Evolutionary conservation across 2,329 filamentous ascomycete genomes (phyloP), one percentile per base, ranked within the genome.

Genomic region (Fusarium buharicum): DNA sequence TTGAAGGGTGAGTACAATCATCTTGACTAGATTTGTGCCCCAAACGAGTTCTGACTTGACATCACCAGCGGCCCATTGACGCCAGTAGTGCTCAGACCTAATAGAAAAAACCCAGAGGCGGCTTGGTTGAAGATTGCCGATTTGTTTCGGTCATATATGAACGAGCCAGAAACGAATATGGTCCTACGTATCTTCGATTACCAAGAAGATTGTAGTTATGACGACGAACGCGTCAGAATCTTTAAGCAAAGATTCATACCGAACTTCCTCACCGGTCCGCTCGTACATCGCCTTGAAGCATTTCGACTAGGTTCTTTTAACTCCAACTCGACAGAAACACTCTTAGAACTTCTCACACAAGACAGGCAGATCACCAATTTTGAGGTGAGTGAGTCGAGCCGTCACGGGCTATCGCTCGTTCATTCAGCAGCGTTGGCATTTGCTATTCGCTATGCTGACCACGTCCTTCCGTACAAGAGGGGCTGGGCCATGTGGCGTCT

Each of bases 391-490:
- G 18, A 50, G 0, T 73, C 72, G 6, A 72, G 17, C 0, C 27
- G 22, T 1, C 55, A 64, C 1, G 47, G 53, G 0, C 0, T 71
- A 2, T 74, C 71, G 0, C 46, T 74, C 0, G 10, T 73, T 3
- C 72, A 74, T 13, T 73, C 72, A 0, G 47, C 18, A 1, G 71
- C 69, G 1, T 11, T 73, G 11, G 57, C 56, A 0, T 10, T 72
- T 7, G 31, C 69, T 1, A 66, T 63, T 2, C 56, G 66, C 1
- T 66, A 59, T 27, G 54, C 70, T 0, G 62, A 72, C 7, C 51
- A 64, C 1, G 9, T 55, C 1, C 3, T 69, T 2, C 53, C 52
- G 1, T 50, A 34, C 4, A 17, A 39, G 8, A 50, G 47, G 22
- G 38, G 14, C 1, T 22, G 14, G 24, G 27, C 18, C 10, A 41